These are phyloP conservation scores for Clonostachys byssicola DNA, from an alignment of 2,329 filamentous ascomycete genomes.

Conservation along the genomic window DNA sequence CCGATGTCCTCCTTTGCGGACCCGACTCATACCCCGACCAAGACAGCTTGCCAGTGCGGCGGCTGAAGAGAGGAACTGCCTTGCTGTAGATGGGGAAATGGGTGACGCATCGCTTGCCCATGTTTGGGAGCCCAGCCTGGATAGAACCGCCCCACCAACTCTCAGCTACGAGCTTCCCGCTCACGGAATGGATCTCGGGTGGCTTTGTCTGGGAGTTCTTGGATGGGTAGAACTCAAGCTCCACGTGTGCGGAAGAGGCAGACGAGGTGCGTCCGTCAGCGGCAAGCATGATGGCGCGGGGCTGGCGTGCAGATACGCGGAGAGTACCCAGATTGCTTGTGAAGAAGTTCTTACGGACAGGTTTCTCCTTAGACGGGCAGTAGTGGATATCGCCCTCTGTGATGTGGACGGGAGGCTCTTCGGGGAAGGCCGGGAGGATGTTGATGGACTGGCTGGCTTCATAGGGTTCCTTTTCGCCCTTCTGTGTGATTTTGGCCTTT, in stretches of 20 bases:
- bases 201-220: conserved; percentile 31
- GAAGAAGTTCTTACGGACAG: conserved; percentile 47
- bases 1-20: too few relatives aligned
- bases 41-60: conserved; percentile 21
- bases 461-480: conserved; percentile 30
- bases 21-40: conserved; percentile 36
- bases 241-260: conserved; percentile 35
- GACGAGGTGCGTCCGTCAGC: conserved; percentile 39
- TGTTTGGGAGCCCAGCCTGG: conserved; percentile 43
- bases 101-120: conserved; percentile 34
- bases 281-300: conserved; percentile 41
- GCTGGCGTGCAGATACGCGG: conserved; percentile 39
- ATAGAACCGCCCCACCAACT: conserved; percentile 47
- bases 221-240: conserved; percentile 42
- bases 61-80: conserved; percentile 33
- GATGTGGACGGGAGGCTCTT: conserved; percentile 47
- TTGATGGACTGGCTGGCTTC: conserved; percentile 30
- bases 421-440: conserved; percentile 44
- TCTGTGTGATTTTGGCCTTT: conserved; percentile 37
- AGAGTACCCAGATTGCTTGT: conserved; percentile 45
- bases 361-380: conserved; percentile 44
- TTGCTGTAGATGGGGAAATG: conserved; percentile 42
- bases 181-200: conserved; percentile 42
- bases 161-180: conserved; percentile 45
- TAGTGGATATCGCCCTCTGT: conserved; percentile 43